phyloP scores from a whole-genome alignment of 1,284 basidiomycete genomes.

The Sparassis latifolia region DNA sequence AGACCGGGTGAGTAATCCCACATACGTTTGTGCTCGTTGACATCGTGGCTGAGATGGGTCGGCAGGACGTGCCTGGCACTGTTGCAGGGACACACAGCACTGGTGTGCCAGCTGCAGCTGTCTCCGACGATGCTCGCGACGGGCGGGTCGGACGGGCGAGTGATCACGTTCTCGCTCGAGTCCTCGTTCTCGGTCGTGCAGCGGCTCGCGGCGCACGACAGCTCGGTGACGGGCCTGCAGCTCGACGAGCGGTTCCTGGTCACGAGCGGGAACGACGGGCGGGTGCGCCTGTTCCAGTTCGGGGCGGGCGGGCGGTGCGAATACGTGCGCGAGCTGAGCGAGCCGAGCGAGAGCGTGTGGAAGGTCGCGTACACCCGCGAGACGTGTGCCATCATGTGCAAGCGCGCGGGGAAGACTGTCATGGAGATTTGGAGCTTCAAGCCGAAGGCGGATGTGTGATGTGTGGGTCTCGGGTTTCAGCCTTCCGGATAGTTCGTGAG shows the following conservation, averaged over 20 bases:
- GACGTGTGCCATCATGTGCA: constrained; percentile 79
- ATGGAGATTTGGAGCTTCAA: constrained; percentile 82
- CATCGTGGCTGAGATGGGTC: background rate
- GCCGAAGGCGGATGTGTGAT: constrained; percentile 24
- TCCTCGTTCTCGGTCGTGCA: constrained; percentile 32
- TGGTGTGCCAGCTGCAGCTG: constrained; percentile 92
- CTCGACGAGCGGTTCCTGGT: constrained; percentile 79
- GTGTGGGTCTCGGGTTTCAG: too few species aligned
- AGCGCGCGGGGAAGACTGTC: constrained; percentile 79
- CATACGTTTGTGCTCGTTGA: background rate
- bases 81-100: constrained; percentile 89
- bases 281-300: constrained; percentile 83
- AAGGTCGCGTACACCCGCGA: constrained; percentile 77
- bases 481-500: too few species aligned
- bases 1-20: constrained; percentile 54
- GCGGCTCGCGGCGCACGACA: constrained; percentile 79
- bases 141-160: constrained; percentile 90
- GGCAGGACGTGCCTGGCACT: constrained; percentile 76
- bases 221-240: constrained; percentile 86
- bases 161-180: constrained; percentile 80
- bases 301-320: constrained; percentile 42
- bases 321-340: constrained; percentile 72
- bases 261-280: constrained; percentile 87
- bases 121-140: constrained; percentile 74
- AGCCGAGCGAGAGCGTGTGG: constrained; percentile 83